Base-by-base conservation (phyloP, 768 basidiomycete genomes). In the Agaricus bisporus region DNA sequence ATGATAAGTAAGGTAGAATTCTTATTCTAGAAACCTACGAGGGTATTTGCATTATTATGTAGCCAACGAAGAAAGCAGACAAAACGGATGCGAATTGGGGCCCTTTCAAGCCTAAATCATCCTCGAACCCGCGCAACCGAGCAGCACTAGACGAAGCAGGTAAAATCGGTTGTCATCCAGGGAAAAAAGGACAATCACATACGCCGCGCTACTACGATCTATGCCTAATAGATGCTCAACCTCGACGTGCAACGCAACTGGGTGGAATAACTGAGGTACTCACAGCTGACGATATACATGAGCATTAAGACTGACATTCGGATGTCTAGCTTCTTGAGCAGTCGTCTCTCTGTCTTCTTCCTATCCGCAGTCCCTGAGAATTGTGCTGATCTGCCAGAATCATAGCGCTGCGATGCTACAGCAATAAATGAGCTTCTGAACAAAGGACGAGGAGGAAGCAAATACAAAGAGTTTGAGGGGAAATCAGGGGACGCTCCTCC, bases 191-290 rank as follows among this genome's bases (percentile, higher is more conserved):
- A 37, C 22, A 52, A 20, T 41, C 4, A 14, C 75, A 59, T 62
- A 83, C 81, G 76, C 71, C 32, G 75, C 84, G 61, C 87, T 86
- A 60, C 86, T 88, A 28, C 87, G 75, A 63, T 88, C 87, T 52
- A 88, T 75, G 72, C 85, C 72, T 73, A n/a, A 25, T 3, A 20
- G 47, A n/a, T 15, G 15, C 9, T n/a, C 32, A 46, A 14, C 11
- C 26, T 28, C n/a, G 8, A 20, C n/a, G 42, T 12, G 9, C 14
- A 28, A 11, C 20, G 42, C 43, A 10, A 26, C 22, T 17, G 11
- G 22, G 22, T 22, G 22, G 22, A 22, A 22, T 1, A 7, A 36
- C 41, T 7, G 8, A 32, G 37, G 49, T 51, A 44, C 61, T 61
- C 60, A 70, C 74, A 76, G 57, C 75, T 76, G 38, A 76, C 66